Evolutionary conservation across 495 filamentous ascomycete species (phyloP).

Genomic region (Thermochaetoides thermophila): DNA sequence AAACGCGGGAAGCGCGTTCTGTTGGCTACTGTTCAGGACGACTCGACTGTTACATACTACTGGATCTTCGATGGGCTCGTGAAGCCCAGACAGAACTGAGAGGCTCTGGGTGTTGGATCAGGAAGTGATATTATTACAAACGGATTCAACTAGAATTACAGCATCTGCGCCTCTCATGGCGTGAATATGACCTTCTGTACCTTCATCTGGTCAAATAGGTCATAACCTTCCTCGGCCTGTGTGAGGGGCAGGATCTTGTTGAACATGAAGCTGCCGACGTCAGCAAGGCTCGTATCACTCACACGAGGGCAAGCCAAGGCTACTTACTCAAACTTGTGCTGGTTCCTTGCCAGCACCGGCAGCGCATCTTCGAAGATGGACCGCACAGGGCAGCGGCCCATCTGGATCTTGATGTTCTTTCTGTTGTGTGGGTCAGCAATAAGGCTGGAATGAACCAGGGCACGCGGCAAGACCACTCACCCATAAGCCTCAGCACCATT

Average conservation of each 20-base stretch:
- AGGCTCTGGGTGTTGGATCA: background rate
- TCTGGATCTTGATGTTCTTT: constrained; percentile 84
- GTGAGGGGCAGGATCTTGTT: constrained; percentile 85
- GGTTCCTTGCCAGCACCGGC: constrained; percentile 64
- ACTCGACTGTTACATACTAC: constrained; percentile 93
- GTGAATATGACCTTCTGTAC: constrained; percentile 70
- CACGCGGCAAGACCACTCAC: constrained; percentile 24
- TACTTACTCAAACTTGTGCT: constrained; percentile 64
- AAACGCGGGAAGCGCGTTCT: constrained; percentile 55
- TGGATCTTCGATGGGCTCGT: constrained; percentile 89
- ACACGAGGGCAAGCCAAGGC: background rate
- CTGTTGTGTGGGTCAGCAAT: constrained; percentile 11
- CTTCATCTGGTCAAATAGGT: constrained; percentile 84
- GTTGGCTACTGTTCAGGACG: constrained; percentile 69
- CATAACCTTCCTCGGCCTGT: constrained; percentile 75
- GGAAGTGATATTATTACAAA: too few relatives aligned
- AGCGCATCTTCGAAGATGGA: constrained; percentile 70
- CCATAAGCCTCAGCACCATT: constrained; percentile 67
- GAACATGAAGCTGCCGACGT: constrained; percentile 61
- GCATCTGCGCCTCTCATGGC: constrained; percentile 13
- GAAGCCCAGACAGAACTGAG: constrained; percentile 89
- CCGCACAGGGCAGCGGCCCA: constrained; percentile 86
- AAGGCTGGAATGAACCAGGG: background rate
- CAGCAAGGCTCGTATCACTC: constrained; percentile 2
- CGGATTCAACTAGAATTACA: too few relatives aligned